A percentile compares a stretch with the other conserved stretches of the same genome.
Evolutionary conservation across 257 asterid species (phyloP).

Genomic region (Salvia rosmarinus): DNA sequence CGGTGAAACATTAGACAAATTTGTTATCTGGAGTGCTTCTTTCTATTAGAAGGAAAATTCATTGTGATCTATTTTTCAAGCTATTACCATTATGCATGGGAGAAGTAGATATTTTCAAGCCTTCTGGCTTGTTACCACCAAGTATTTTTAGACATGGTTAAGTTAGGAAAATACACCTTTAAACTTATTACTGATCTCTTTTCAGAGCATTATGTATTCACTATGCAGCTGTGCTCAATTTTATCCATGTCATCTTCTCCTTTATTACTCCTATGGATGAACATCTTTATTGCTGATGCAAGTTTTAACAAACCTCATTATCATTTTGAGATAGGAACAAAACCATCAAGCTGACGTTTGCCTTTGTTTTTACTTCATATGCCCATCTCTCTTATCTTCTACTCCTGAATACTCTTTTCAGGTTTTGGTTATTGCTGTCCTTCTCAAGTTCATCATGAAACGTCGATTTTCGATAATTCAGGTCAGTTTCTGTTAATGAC

Average conservation of each 20-base stretch:
- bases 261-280: not conserved
- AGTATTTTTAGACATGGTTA: not conserved
- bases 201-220: not conserved
- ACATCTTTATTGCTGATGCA: slow-evolving; percentile 28
- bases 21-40: slow-evolving; percentile 22
- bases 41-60: not conserved
- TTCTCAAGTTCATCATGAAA: slow-evolving; percentile 83
- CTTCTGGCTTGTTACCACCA: slow-evolving; percentile 4
- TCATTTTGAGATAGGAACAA: slow-evolving; percentile 12
- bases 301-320: slow-evolving; percentile 25
- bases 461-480: slow-evolving; percentile 90
- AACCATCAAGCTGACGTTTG: slow-evolving; percentile 26
- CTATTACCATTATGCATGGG: slow-evolving; percentile 4
- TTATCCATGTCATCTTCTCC: slow-evolving; percentile 6
- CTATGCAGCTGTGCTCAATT: not conserved
- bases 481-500: slow-evolving; percentile 52
- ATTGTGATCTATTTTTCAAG: slow-evolving; percentile 18
- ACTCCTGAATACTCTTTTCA: slow-evolving; percentile 37
- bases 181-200: slow-evolving; percentile 7
- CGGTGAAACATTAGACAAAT: slow-evolving; percentile 14
- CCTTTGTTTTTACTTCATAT: slow-evolving; percentile 2
- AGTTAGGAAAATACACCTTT: slow-evolving; percentile 5
- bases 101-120: slow-evolving; percentile 9
- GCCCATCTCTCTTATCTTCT: not conserved
- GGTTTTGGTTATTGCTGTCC: slow-evolving; percentile 95